Evolutionary conservation across 148 eudicot species (phyloP).

Genomic region (Pharnaceum exiguum): DNA sequence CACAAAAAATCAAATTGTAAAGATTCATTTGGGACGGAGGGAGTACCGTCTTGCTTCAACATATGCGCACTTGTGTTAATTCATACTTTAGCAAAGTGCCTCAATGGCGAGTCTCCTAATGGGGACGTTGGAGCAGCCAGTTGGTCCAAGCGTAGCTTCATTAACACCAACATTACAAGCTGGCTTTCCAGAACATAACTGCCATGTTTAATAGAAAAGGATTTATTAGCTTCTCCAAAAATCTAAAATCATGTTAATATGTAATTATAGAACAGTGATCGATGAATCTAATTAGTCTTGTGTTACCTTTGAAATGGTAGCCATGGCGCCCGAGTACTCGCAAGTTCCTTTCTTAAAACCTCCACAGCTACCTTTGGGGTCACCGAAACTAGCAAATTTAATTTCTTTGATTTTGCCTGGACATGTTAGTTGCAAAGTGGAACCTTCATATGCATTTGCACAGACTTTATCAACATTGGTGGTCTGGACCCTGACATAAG

Average conservation of each 20-base stretch:
- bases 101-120: constrained; percentile 30
- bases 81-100: constrained; percentile 14
- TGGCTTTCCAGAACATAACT: constrained; percentile 21
- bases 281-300: neutral
- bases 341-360: constrained; percentile 10
- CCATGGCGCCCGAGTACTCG: neutral
- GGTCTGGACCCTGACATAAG: constrained; percentile 5
- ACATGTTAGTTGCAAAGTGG: constrained; percentile 9
- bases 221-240: no score
- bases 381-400: constrained; percentile 14
- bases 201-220: neutral
- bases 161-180: constrained; percentile 25
- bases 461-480: neutral
- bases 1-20: no score
- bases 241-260: no score
- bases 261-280: no score
- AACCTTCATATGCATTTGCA: constrained; percentile 13
- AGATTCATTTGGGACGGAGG: no score
- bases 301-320: constrained; percentile 4
- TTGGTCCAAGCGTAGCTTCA: constrained; percentile 19
- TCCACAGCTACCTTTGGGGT: constrained; percentile 15
- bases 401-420: constrained; percentile 9
- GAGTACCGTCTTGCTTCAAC: no score
- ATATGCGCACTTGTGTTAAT: neutral
- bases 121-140: constrained; percentile 2